Conservation (phyloP, 139 green algal species). For the Coelastrella sp. region DNA sequence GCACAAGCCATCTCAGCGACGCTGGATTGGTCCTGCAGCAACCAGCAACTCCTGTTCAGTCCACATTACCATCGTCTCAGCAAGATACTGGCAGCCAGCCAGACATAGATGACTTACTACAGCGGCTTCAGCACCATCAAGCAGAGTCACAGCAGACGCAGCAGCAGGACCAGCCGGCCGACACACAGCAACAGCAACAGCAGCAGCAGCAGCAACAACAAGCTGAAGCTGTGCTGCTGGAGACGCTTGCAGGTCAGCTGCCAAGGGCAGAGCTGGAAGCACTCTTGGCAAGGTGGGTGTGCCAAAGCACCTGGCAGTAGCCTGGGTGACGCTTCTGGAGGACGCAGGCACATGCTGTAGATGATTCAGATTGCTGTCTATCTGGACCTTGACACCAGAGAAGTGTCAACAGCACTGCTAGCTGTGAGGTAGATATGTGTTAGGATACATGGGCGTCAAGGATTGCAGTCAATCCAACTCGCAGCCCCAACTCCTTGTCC, state of each 20-base stretch:
- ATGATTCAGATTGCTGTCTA: too few relatives aligned
- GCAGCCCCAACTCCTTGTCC: background rate
- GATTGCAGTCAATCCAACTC: too few relatives aligned
- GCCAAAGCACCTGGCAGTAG: too few relatives aligned
- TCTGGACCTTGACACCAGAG: too few relatives aligned
- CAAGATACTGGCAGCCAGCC: background rate
- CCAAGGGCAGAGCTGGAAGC: constrained; percentile 39
- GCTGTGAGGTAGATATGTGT: too few relatives aligned
- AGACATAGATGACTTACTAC: background rate
- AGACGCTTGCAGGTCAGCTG: constrained; percentile 29
- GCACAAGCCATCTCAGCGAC: constrained; percentile 34
- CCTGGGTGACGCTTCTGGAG: too few relatives aligned
- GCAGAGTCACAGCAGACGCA: constrained; percentile 9
- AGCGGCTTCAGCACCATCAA: constrained; percentile 2
- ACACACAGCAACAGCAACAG: constrained; percentile 1
- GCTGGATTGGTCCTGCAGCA: constrained; percentile 41
- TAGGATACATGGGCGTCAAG: too few relatives aligned
- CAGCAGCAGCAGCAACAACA: background rate
- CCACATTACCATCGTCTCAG: background rate
- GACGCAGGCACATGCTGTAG: too few relatives aligned
- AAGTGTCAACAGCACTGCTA: too few relatives aligned
- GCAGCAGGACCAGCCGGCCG: background rate
- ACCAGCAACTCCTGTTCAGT: background rate
- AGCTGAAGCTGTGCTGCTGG: constrained; percentile 15
- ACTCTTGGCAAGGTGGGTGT: background rate